These are phyloP conservation scores for Phellinidium pouzarii DNA, from an alignment of 1,284 basidiomycete genomes.

Conservation along the genomic window DNA sequence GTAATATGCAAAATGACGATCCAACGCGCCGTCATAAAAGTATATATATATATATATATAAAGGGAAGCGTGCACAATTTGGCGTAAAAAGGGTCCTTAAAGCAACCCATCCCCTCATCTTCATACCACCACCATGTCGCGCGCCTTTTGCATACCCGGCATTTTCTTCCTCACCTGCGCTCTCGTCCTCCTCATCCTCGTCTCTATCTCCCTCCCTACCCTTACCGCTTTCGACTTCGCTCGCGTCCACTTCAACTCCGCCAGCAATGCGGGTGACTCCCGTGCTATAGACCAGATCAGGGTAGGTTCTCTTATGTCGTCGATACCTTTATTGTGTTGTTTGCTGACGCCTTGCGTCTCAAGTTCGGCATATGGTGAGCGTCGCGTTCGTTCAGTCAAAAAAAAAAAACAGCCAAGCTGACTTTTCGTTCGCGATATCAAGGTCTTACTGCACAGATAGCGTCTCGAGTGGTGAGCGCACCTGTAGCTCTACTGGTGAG, in stretches of 20 bases:
- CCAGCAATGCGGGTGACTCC: conserved; percentile 28
- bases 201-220: conserved; percentile 65
- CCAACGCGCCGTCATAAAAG: no score
- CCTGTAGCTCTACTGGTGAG: neutral
- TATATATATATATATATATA: no score
- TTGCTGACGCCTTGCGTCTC: neutral
- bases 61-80: no score
- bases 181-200: conserved; percentile 57
- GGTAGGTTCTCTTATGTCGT: conserved; percentile 34
- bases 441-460: neutral
- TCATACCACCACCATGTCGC: neutral
- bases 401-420: neutral
- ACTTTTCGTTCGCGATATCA: neutral
- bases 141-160: neutral
- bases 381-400: neutral
- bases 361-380: neutral
- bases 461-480: neutral
- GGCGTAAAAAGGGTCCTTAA: no score
- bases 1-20: no score
- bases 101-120: no score
- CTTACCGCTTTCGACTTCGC: conserved; percentile 58
- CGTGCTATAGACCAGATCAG: conserved; percentile 39
- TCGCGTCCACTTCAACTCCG: conserved; percentile 42
- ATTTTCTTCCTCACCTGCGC: conserved; percentile 47
- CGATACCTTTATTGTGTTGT: neutral